Evolutionary conservation across 306 rosid species (phyloP), one percentile per base, ranked within the genome.

Genomic region (Ceratonia siliqua): DNA sequence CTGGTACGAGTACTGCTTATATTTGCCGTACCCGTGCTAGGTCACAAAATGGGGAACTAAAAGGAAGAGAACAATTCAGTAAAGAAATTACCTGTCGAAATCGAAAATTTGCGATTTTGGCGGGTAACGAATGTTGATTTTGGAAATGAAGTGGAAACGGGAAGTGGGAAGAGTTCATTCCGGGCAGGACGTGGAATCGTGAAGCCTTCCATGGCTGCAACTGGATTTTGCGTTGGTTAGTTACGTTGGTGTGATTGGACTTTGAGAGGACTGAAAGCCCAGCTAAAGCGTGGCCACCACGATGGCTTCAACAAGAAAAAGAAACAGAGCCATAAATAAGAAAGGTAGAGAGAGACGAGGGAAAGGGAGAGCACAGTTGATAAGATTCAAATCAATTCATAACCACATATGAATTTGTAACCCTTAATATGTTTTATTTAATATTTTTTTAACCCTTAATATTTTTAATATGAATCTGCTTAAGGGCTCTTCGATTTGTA

Each of bases 171-270:
- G 46, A 68, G 33, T 48, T 18, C 13, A 15, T 18, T 68, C 5
- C 13, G 61, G 46, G 15, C 42, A 17, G 17, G 1, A 46, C 12
- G 57, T 8, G 50, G 72, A 67, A n/a, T 43, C 38, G 20, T 24
- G 20, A 42, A 65, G 54, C 39, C 18, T 65, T 65, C 71, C 73
- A 68, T 48, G 73, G 73, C 43, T 20, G 73, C 42, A 10, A 8
- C 72, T 27, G 58, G 58, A 27, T 17, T 67, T n/a, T 8, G 58
- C 6, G 10, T 20, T 62, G 28, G 43, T 67, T 24, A n/a, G 28
- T 24, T 45, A 20, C 59, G 45, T 68, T 68, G 59, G 12, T 30
- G 2, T n/a, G 45, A 28, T 11, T 38, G 45, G 15, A n/a, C 24
- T 32, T 9, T 12, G 33, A n/a, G 20, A 13, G 5, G 53, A 3